Percentiles rank a stretch among this genome's conserved stretches.
Evolutionary conservation across 2,329 filamentous ascomycete species (phyloP).

Genomic region (Curvularia eragrostidis): DNA sequence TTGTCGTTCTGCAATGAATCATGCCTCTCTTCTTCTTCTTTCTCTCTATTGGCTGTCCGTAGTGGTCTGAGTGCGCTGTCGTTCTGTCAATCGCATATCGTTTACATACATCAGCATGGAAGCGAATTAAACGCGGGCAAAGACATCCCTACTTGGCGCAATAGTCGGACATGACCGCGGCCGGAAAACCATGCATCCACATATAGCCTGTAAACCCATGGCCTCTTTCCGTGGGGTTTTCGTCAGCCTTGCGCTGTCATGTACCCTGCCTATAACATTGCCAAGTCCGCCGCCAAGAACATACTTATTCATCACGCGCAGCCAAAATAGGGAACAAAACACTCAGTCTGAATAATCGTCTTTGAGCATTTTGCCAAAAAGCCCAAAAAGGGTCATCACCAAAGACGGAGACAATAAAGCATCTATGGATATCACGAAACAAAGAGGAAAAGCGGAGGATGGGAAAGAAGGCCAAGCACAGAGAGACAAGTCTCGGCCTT

Average conservation of each 20-base stretch:
- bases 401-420: slow-evolving; percentile 12
- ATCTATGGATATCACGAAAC: slow-evolving; percentile 43
- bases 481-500: slow-evolving; percentile 10
- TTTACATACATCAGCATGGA: neutral
- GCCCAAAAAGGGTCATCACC: neutral
- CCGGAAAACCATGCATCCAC: neutral
- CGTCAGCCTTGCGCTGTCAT: neutral
- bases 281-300: neutral
- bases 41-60: neutral
- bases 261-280: neutral
- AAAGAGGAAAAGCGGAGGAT: slow-evolving; percentile 17
- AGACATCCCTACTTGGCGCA: neutral
- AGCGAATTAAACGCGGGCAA: neutral
- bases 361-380: neutral
- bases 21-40: neutral
- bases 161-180: neutral
- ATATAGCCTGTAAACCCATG: neutral
- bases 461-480: neutral
- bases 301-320: neutral
- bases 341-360: neutral
- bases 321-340: neutral
- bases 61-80: neutral
- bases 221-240: neutral
- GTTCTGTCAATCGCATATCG: neutral
- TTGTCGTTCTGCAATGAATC: neutral